These are phyloP conservation scores for Calonectria pauciramosa DNA, from an alignment of 2,329 filamentous ascomycete species.

Conservation along the genomic window DNA sequence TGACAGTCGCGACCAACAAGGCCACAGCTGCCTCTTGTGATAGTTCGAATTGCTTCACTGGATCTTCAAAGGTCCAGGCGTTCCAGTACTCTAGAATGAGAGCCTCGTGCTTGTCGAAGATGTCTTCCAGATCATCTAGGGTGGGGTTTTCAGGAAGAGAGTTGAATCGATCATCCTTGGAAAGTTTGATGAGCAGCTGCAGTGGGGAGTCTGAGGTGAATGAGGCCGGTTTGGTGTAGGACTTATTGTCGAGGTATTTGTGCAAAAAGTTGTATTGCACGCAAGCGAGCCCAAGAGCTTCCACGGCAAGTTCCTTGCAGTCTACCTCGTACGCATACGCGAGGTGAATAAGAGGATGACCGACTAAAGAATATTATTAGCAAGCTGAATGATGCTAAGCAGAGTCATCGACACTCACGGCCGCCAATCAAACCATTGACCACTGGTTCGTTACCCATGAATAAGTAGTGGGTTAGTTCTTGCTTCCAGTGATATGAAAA, in stretches of 20 bases:
- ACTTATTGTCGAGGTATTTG: constrained; percentile 78
- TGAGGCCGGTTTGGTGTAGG: constrained; percentile 75
- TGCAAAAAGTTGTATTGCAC: constrained; percentile 71
- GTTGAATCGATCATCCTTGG: constrained; percentile 78
- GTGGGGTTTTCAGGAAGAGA: constrained; percentile 72
- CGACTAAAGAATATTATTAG: constrained; percentile 68
- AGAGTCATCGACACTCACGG: constrained; percentile 64
- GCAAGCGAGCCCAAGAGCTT: constrained; percentile 81
- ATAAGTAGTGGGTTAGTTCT: constrained; percentile 82
- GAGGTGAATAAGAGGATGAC: constrained; percentile 92
- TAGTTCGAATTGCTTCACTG: constrained; percentile 80
- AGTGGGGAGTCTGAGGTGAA: constrained; percentile 74
- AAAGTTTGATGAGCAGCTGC: constrained; percentile 79
- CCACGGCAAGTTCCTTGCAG: constrained; percentile 88
- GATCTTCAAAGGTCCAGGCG: constrained; percentile 81
- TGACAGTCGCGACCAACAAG: constrained; percentile 72
- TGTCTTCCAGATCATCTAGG: constrained; percentile 72
- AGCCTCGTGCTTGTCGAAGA: constrained; percentile 79
- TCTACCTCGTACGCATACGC: constrained; percentile 94
- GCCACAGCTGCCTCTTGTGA: constrained; percentile 74
- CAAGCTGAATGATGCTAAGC: not conserved
- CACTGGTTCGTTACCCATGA: constrained; percentile 80
- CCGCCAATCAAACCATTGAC: constrained; percentile 85
- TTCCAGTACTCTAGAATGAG: constrained; percentile 91
- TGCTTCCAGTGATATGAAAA: constrained; percentile 88